Conservation (phyloP, 257 asterid genomes). For the Penstemon barbatus region DNA sequence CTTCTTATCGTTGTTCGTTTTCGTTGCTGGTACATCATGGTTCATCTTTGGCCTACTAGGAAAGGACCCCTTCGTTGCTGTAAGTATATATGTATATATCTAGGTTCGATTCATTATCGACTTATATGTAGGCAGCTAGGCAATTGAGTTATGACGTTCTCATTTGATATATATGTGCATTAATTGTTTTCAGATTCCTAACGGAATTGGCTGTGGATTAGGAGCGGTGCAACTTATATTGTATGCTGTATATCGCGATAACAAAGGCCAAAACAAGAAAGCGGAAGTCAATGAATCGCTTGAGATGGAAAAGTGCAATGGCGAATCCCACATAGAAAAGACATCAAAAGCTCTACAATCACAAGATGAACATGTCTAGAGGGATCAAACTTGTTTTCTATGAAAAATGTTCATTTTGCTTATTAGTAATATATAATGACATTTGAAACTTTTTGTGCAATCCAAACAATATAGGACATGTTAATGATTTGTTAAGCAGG, state of each 20-base stretch:
- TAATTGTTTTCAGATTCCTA: slow-evolving; percentile 63
- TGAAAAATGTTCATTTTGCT: background rate
- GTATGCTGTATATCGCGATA: slow-evolving; percentile 59
- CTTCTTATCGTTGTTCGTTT: slow-evolving; percentile 65
- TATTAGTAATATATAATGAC: background rate
- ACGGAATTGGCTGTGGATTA: slow-evolving; percentile 72
- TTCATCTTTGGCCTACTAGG: slow-evolving; percentile 76
- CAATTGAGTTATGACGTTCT: background rate
- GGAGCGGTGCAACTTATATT: slow-evolving; percentile 75
- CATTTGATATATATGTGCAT: background rate
- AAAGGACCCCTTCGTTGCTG: slow-evolving; percentile 75
- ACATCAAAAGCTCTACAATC: slow-evolving; percentile 17
- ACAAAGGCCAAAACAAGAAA: slow-evolving; percentile 44
- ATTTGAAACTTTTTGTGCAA: slow-evolving; percentile 14
- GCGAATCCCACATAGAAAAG: slow-evolving; percentile 33
- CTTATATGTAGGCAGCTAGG: background rate
- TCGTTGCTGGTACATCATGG: slow-evolving; percentile 83
- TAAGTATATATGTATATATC: slow-evolving; percentile 35
- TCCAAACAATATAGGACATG: no score
- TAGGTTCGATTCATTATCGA: background rate
- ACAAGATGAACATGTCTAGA: slow-evolving; percentile 40
- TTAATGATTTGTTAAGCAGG: no score
- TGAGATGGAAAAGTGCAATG: slow-evolving; percentile 34
- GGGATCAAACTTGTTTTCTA: background rate
- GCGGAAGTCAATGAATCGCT: slow-evolving; percentile 18